These are phyloP conservation scores for sorghum (Sorghum bicolor) DNA, from an alignment of 176 grass and related monocot species.

Conservation along the genomic window DNA sequence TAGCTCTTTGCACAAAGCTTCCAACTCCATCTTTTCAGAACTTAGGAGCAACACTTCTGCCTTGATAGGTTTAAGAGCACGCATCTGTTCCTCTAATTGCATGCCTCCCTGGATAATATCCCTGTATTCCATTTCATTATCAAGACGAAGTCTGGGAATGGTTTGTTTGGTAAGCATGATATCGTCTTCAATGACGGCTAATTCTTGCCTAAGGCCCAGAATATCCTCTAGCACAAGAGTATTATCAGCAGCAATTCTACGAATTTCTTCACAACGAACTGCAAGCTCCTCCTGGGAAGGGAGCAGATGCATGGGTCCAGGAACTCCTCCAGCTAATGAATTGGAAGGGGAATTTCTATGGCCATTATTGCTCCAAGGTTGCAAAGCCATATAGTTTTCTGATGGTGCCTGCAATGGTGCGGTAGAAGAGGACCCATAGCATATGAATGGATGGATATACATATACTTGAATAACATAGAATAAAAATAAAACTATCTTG, in stretches of 20 bases:
- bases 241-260: constrained; percentile 36
- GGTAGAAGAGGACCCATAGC: not conserved
- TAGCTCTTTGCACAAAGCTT: constrained; percentile 28
- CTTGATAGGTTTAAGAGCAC: constrained; percentile 28
- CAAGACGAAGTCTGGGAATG: constrained; percentile 30
- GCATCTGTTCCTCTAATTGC: constrained; percentile 47
- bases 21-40: constrained; percentile 25
- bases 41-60: constrained; percentile 18
- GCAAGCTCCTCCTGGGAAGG: constrained; percentile 32
- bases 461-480: not conserved
- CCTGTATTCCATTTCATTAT: constrained; percentile 47
- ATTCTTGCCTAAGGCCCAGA: constrained; percentile 35
- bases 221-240: constrained; percentile 35
- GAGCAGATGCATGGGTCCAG: not conserved
- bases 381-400: constrained; percentile 2
- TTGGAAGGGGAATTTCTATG: constrained; percentile 14
- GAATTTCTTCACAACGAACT: constrained; percentile 29
- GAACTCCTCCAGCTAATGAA: not conserved
- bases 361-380: constrained; percentile 6
- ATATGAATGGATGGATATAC: not conserved
- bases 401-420: constrained; percentile 5
- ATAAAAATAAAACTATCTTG: not conserved
- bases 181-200: constrained; percentile 26
- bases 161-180: constrained; percentile 19
- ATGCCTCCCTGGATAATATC: constrained; percentile 45